phyloP scores from a whole-genome alignment of 345 rosid species.

The Conringia planisiliqua region DNA sequence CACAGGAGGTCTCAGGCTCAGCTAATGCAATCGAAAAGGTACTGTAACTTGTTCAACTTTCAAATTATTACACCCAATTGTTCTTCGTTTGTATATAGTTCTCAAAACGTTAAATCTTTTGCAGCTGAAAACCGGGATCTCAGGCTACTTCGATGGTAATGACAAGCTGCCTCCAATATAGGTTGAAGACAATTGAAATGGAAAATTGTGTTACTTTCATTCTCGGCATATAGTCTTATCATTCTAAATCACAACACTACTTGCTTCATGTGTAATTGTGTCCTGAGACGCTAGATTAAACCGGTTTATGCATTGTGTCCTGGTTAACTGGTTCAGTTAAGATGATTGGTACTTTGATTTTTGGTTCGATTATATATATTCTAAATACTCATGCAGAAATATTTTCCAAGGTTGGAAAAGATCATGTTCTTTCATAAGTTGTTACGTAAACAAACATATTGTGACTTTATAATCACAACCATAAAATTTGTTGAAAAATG shows the following conservation, averaged over 20 bases:
- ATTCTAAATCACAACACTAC: background rate
- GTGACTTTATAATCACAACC: conserved; percentile 9
- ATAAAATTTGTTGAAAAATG: conserved; percentile 22
- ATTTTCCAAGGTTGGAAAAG: background rate
- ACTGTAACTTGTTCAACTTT: background rate
- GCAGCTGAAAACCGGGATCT: conserved; percentile 44
- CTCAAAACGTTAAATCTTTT: conserved; percentile 3
- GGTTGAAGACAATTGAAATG: background rate
- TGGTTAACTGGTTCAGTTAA: background rate
- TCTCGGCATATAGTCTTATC: background rate
- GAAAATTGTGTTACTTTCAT: background rate
- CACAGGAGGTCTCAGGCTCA: conserved; percentile 36
- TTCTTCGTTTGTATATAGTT: background rate
- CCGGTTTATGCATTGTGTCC: conserved; percentile 4
- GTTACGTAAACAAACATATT: conserved; percentile 8
- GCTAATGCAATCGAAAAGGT: conserved; percentile 47
- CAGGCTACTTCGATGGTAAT: conserved; percentile 25
- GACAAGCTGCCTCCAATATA: conserved; percentile 22
- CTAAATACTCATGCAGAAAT: background rate
- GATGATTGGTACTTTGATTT: background rate
- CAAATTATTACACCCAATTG: background rate
- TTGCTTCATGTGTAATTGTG: background rate
- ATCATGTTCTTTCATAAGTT: conserved; percentile 13
- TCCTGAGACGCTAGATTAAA: conserved; percentile 2
- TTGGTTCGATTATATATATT: background rate